Percentiles rank a stretch among this genome's conserved stretches.
phyloP scores from a whole-genome alignment of 2,329 filamentous ascomycete species.

The Lachnellula suecica region DNA sequence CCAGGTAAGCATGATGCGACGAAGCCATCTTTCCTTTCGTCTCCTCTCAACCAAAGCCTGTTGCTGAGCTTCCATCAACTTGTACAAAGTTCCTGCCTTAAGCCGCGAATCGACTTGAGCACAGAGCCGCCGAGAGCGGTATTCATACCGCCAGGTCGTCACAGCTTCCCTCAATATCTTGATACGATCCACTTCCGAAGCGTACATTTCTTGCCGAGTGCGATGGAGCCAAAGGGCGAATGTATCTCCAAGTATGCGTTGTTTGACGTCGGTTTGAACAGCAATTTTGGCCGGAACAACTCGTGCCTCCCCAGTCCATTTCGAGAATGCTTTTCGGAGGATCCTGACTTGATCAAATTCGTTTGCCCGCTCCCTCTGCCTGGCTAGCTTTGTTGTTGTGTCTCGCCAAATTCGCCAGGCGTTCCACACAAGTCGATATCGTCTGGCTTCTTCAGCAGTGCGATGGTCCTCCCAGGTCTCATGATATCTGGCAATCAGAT shows the following conservation, averaged over 20 bases:
- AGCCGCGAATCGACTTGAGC: constrained; percentile 55
- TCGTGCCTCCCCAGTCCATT: constrained; percentile 27
- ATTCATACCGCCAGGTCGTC: constrained; percentile 62
- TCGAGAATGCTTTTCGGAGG: constrained; percentile 17
- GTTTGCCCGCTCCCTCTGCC: constrained; percentile 16
- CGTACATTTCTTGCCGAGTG: constrained; percentile 43
- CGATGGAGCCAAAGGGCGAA: constrained; percentile 51
- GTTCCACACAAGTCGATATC: constrained; percentile 17
- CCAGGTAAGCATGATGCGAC: constrained; percentile 38
- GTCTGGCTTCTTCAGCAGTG: constrained; percentile 21
- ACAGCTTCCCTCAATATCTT: constrained; percentile 56
- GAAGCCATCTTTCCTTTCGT: constrained; percentile 38
- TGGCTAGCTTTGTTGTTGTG: constrained; percentile 11
- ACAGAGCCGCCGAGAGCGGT: constrained; percentile 49
- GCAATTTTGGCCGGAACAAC: constrained; percentile 30
- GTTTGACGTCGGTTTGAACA: constrained; percentile 43
- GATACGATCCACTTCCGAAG: constrained; percentile 47
- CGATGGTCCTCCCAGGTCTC: constrained; percentile 17
- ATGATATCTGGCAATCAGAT: constrained; percentile 23
- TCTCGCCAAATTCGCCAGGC: constrained; percentile 24
- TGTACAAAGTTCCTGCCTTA: constrained; percentile 55
- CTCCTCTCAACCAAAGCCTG: constrained; percentile 33
- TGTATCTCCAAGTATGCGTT: constrained; percentile 43
- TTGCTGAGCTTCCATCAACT: constrained; percentile 56
- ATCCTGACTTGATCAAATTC: constrained; percentile 9